These are phyloP conservation scores for Pseudozyma tsukubaensis DNA, from an alignment of 1,284 basidiomycete genomes.

Conservation along the genomic window DNA sequence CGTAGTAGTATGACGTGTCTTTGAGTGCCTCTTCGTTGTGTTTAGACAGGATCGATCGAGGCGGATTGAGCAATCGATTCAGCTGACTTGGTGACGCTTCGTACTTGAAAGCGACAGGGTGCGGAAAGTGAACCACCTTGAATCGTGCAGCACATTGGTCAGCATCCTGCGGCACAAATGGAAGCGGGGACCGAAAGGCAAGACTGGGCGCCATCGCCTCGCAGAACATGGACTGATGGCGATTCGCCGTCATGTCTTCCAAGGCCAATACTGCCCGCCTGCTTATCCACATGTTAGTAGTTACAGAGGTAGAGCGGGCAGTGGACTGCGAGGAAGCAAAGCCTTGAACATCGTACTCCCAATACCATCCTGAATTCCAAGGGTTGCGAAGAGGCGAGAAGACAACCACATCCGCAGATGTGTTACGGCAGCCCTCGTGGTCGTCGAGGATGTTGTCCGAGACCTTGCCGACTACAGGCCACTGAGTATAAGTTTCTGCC, in stretches of 20 bases:
- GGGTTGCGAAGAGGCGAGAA: conserved; percentile 27
- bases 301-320: conserved; percentile 19
- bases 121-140: conserved; percentile 31
- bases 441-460: background rate
- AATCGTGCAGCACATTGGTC: conserved; percentile 7
- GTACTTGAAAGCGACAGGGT: conserved; percentile 24
- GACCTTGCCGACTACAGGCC: conserved; percentile 4
- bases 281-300: conserved; percentile 30
- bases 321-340: conserved; percentile 4
- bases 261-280: conserved; percentile 15
- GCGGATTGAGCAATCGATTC: conserved; percentile 19
- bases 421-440: conserved; percentile 3
- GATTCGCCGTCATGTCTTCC: conserved; percentile 17
- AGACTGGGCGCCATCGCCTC: conserved; percentile 29
- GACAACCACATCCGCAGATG: conserved; percentile 21
- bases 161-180: background rate
- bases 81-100: conserved; percentile 14
- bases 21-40: conserved; percentile 21
- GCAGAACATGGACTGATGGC: conserved; percentile 23
- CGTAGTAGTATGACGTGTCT: conserved; percentile 22
- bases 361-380: conserved; percentile 24
- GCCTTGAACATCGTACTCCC: conserved; percentile 39
- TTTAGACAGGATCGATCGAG: conserved; percentile 10
- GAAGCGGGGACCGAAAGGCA: background rate
- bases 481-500: conserved; percentile 15